Evolutionary conservation across 495 filamentous ascomycete genomes (phyloP).

Genomic region (Xylaria grammica): DNA sequence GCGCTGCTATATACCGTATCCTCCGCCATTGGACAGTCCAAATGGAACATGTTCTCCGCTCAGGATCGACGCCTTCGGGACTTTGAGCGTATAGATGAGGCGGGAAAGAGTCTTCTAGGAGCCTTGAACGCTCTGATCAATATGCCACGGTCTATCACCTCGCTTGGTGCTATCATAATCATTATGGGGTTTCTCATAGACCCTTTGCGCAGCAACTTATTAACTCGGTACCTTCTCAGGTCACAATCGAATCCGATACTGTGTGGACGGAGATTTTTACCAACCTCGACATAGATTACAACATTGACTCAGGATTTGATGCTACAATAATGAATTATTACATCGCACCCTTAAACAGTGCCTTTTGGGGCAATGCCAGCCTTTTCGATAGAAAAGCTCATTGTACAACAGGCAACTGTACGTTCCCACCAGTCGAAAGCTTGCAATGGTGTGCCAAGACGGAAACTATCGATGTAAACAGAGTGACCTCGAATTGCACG

Average conservation of each 20-base stretch:
- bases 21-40: background rate
- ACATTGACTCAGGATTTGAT: too few species aligned
- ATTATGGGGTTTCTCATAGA: background rate
- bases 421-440: background rate
- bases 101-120: background rate
- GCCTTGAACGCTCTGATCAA: background rate
- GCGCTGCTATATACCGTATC: slow-evolving; percentile 4
- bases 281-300: background rate
- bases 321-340: too few species aligned
- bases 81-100: slow-evolving; percentile 1
- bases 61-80: background rate
- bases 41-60: background rate
- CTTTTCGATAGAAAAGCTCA: slow-evolving; percentile 2
- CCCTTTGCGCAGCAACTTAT: slow-evolving; percentile 4
- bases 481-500: slow-evolving; percentile 4
- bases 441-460: slow-evolving; percentile 4
- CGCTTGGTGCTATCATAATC: background rate
- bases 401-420: slow-evolving; percentile 4
- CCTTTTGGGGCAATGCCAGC: background rate
- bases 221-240: background rate
- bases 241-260: too few species aligned
- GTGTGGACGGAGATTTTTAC: background rate
- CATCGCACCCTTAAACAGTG: background rate
- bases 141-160: background rate
- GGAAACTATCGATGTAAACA: slow-evolving; percentile 1